A percentile compares a stretch with the other conserved stretches of the same genome.
Evolutionary conservation across 176 grass and related monocot genomes (phyloP).

Genomic region (Zea luxurians): DNA sequence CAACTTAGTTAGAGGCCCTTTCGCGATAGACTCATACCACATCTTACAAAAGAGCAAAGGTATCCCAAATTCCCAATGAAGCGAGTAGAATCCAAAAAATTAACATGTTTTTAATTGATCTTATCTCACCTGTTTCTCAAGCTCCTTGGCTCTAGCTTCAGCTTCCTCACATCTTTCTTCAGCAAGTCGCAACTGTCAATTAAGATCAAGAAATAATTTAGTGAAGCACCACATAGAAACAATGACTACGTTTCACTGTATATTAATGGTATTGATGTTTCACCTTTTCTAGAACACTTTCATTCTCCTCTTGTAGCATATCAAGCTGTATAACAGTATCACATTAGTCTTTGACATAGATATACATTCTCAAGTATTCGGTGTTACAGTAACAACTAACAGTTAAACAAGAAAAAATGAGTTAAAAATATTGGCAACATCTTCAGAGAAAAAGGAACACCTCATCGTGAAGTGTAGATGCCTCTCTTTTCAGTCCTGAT

Average conservation of each 20-base stretch:
- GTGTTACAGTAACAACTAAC: conserved; percentile 30
- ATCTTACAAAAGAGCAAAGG: conserved; percentile 32
- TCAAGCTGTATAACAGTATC: conserved; percentile 76
- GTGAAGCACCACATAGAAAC: conserved; percentile 14
- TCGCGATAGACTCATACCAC: conserved; percentile 4
- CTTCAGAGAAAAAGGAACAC: conserved; percentile 49
- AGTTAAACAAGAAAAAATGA: conserved; percentile 32
- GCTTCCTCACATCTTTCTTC: conserved; percentile 93
- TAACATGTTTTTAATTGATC: conserved; percentile 10
- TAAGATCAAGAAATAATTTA: conserved; percentile 39
- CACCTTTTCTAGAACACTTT: conserved; percentile 92
- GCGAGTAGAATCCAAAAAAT: neutral
- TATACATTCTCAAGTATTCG: conserved; percentile 34
- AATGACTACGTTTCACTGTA: neutral
- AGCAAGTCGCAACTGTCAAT: conserved; percentile 81
- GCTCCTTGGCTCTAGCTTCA: conserved; percentile 85
- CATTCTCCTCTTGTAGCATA: conserved; percentile 99
- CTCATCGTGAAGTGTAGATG: conserved; percentile 95
- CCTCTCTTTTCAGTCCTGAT: conserved; percentile 61
- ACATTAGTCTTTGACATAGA: conserved; percentile 42
- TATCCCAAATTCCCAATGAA: neutral
- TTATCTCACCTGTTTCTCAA: conserved; percentile 86
- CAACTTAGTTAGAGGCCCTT: too few relatives aligned
- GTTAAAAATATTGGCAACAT: conserved; percentile 15
- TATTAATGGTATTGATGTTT: conserved; percentile 23